These are phyloP conservation scores for Eucalyptus tenuipes DNA, from an alignment of 345 rosid genomes.

Conservation along the genomic window DNA sequence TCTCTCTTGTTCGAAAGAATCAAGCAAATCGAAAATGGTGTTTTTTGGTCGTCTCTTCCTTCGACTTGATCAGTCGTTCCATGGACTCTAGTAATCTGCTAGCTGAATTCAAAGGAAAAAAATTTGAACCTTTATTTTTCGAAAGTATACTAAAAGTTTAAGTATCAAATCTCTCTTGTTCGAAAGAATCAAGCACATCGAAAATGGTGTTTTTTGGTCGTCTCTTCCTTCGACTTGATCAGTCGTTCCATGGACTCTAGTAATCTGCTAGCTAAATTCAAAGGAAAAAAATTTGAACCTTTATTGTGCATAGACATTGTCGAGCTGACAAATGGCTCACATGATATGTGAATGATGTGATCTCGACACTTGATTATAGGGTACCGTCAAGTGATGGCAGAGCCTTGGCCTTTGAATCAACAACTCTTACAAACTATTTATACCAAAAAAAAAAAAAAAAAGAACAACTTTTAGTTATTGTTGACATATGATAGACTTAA, in stretches of 20 bases:
- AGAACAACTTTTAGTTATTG: no score
- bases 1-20: neutral
- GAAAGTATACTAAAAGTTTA: neutral
- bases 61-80: neutral
- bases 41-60: neutral
- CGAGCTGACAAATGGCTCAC: neutral
- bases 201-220: neutral
- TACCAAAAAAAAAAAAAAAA: no score
- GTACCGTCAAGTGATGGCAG: neutral
- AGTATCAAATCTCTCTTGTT: neutral
- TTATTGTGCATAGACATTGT: neutral
- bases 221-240: neutral
- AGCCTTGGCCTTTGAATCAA: neutral
- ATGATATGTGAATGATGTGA: neutral
- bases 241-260: neutral
- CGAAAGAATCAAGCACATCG: neutral
- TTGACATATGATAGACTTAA: no score
- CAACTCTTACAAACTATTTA: neutral
- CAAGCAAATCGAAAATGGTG: neutral
- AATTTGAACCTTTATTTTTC: neutral
- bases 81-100: neutral
- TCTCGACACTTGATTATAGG: neutral
- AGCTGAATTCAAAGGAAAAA: neutral
- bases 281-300: neutral
- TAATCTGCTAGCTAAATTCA: neutral